Evolutionary conservation across 257 asterid species (phyloP).

Genomic region (Eucommia ulmoides): DNA sequence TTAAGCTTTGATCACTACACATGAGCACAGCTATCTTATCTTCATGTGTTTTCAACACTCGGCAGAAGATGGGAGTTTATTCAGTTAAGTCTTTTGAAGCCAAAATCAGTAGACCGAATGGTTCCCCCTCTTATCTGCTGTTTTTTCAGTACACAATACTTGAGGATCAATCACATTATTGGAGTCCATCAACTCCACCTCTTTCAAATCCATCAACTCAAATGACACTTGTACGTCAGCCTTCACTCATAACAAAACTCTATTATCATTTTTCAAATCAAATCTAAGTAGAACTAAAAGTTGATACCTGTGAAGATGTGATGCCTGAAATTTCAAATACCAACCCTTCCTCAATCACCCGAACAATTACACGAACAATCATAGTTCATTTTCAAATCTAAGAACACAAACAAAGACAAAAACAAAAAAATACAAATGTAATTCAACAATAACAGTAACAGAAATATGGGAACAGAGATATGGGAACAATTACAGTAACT

Average conservation of each 20-base stretch:
- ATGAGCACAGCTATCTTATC: conserved; percentile 17
- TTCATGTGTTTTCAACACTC: conserved; percentile 11
- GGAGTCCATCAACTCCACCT: conserved; percentile 9
- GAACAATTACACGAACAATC: no score
- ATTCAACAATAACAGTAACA: no score
- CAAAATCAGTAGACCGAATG: conserved; percentile 23
- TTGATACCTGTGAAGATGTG: conserved; percentile 52
- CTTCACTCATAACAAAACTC: conserved; percentile 2
- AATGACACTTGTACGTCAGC: conserved; percentile 23
- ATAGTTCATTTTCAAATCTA: no score
- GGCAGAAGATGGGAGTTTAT: conserved; percentile 18
- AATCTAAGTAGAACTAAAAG: background rate
- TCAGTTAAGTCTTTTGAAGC: conserved; percentile 25
- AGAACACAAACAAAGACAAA: no score
- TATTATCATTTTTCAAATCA: no score
- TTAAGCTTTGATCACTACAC: conserved; percentile 30
- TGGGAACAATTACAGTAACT: no score
- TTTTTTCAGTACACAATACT: conserved; percentile 15
- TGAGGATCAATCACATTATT: conserved; percentile 16
- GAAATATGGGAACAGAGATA: no score
- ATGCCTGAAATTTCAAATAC: conserved; percentile 37
- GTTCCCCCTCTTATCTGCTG: conserved; percentile 15
- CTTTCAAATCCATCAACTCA: conserved; percentile 8
- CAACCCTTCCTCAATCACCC: conserved; percentile 24
- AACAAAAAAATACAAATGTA: no score